A percentile compares a stretch with the other conserved stretches of the same genome.
These are phyloP conservation scores for Aurifilum marmelostoma DNA, from an alignment of 2,329 filamentous ascomycete genomes.

Conservation along the genomic window DNA sequence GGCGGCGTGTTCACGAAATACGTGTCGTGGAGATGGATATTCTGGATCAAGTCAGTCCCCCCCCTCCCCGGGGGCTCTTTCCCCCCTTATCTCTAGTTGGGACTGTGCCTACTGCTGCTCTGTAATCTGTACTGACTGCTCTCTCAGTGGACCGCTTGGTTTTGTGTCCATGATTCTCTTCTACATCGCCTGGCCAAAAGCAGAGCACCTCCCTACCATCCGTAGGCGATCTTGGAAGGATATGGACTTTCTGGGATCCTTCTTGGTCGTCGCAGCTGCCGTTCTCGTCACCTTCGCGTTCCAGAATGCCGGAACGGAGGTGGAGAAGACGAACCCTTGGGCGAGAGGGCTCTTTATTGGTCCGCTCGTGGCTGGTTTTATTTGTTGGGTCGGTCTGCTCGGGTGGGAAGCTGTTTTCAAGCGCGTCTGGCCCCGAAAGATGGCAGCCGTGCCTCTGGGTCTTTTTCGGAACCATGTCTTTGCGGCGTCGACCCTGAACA, in stretches of 20 bases:
- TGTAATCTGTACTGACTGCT: constrained; percentile 26
- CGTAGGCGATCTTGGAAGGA: constrained; percentile 50
- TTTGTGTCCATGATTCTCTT: constrained; percentile 51
- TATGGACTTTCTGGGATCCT: constrained; percentile 57
- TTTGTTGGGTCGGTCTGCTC: constrained; percentile 43
- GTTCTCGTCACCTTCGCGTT: constrained; percentile 62
- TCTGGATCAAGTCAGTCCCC: constrained; percentile 59
- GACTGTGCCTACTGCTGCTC: background rate
- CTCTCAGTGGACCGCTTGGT: constrained; percentile 54
- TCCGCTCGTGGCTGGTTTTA: constrained; percentile 44
- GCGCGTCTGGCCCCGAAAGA: constrained; percentile 37
- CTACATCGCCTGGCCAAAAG: constrained; percentile 53
- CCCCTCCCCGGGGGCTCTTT: too few relatives aligned
- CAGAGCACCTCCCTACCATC: constrained; percentile 43
- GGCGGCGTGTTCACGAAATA: constrained; percentile 56
- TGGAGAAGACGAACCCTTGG: constrained; percentile 44
- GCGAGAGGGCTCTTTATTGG: constrained; percentile 44
- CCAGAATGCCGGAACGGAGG: constrained; percentile 50
- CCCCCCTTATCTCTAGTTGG: background rate
- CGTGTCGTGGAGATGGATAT: constrained; percentile 57
- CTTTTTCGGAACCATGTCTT: constrained; percentile 54
- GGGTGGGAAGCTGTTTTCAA: constrained; percentile 45
- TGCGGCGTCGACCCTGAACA: constrained; percentile 46
- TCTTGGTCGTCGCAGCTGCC: constrained; percentile 57
- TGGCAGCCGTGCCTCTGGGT: constrained; percentile 51